A percentile compares a stretch with the other conserved stretches of the same genome.
Conservation (phyloP, 179 eudicot species). For the Beta lomatogona region DNA sequence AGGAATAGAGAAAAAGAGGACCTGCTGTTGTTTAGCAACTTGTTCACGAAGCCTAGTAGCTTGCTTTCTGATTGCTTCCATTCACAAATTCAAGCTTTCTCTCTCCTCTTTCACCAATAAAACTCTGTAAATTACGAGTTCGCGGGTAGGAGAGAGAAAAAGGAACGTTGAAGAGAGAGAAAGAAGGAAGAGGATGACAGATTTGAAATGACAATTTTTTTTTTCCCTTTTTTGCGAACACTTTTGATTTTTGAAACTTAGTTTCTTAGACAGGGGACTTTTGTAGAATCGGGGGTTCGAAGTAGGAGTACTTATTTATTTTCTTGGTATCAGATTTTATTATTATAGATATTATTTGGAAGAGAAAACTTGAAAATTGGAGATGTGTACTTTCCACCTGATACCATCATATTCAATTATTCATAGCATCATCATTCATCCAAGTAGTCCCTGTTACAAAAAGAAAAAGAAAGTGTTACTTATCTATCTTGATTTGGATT, state of each 20-base stretch:
- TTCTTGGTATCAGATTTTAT: no score
- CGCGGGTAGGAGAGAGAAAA: constrained; percentile 3
- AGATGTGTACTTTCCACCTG: no score
- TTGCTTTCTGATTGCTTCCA: constrained; percentile 86
- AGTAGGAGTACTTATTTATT: no score
- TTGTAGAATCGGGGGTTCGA: no score
- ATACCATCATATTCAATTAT: no score
- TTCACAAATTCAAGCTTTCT: constrained; percentile 30
- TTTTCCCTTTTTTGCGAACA: background rate
- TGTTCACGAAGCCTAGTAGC: constrained; percentile 82
- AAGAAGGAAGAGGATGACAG: background rate
- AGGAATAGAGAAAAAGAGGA: constrained; percentile 23
- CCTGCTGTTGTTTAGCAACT: constrained; percentile 95
- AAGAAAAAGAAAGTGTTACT: no score
- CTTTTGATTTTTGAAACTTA: background rate
- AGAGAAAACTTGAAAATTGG: no score
- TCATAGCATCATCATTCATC: no score
- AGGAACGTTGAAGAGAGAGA: constrained; percentile 25
- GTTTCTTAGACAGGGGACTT: no score
- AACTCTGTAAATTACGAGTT: background rate
- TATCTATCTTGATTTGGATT: no score
- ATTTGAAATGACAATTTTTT: background rate
- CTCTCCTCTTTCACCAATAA: background rate
- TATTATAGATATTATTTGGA: no score
- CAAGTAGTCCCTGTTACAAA: no score